Evolutionary conservation across 169 alveolate species (phyloP).

Genomic region (Eimeria acervulina): DNA sequence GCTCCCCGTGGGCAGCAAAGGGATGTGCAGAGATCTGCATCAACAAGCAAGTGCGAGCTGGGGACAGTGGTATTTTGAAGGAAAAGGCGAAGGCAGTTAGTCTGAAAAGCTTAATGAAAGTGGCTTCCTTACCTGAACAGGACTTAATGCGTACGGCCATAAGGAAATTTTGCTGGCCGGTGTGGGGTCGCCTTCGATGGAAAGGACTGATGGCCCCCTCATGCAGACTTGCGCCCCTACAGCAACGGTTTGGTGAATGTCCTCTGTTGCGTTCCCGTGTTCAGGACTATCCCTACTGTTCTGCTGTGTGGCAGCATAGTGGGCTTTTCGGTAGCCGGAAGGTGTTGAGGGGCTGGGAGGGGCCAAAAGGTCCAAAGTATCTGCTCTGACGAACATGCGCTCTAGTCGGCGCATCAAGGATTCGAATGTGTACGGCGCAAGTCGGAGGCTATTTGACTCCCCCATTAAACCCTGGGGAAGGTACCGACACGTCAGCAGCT

Average conservation of each 20-base stretch:
- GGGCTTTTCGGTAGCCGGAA: not conserved
- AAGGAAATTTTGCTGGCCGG: conserved; percentile 33
- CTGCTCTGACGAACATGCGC: conserved; percentile 74
- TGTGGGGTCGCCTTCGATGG: conserved; percentile 15
- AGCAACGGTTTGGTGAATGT: conserved; percentile 52
- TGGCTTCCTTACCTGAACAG: conserved; percentile 32
- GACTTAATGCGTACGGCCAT: conserved; percentile 47
- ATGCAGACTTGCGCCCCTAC: conserved; percentile 68
- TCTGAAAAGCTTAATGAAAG: not conserved
- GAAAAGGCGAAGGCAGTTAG: not conserved
- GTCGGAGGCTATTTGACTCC: not conserved
- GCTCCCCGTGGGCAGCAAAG: conserved; percentile 60
- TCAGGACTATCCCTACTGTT: not conserved
- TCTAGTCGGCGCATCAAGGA: conserved; percentile 59
- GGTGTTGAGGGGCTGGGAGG: conserved; percentile 48
- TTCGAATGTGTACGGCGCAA: conserved; percentile 19
- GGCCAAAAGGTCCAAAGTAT: conserved; percentile 40
- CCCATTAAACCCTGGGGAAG: conserved; percentile 39
- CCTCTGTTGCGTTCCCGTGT: not conserved
- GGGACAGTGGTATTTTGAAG: not conserved
- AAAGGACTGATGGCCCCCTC: conserved; percentile 44
- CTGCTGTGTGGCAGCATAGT: conserved; percentile 50
- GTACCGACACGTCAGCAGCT: conserved; percentile 69
- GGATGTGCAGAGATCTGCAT: conserved; percentile 42
- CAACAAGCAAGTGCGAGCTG: not conserved